Evolutionary conservation across 169 alveolate genomes (phyloP).

Genomic region (Eimeria sp.): DNA sequence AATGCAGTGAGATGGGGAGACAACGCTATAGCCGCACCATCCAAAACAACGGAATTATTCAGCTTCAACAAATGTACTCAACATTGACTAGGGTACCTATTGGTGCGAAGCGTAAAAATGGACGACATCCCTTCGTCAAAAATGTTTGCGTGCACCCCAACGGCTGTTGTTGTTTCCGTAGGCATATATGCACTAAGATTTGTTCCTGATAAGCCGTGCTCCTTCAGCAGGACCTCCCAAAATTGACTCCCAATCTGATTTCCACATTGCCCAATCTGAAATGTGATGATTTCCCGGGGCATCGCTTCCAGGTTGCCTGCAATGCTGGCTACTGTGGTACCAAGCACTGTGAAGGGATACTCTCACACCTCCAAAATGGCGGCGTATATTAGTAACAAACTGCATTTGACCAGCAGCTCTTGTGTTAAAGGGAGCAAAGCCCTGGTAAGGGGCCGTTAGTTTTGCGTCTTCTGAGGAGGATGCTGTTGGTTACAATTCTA

Average conservation of each 20-base stretch:
- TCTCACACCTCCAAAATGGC: not conserved
- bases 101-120: not conserved
- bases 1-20: not conserved
- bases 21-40: not conserved
- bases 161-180: not conserved
- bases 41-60: not conserved
- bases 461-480: not conserved
- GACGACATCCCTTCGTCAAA: constrained; percentile 65
- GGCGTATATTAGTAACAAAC: not conserved
- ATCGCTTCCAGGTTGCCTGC: constrained; percentile 85
- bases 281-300: constrained; percentile 99
- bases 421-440: not conserved
- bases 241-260: constrained; percentile 99
- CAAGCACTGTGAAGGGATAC: not conserved
- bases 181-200: not conserved
- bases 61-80: not conserved
- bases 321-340: not conserved
- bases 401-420: not conserved
- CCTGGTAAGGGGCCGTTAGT: not conserved
- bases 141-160: not conserved
- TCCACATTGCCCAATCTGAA: constrained; percentile 99
- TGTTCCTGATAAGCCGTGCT: constrained; percentile 95
- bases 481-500: not conserved
- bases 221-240: constrained; percentile 99
- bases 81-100: constrained; percentile 13